Conservation (phyloP, 2,329 filamentous ascomycete genomes). For the Penicillium expansum region DNA sequence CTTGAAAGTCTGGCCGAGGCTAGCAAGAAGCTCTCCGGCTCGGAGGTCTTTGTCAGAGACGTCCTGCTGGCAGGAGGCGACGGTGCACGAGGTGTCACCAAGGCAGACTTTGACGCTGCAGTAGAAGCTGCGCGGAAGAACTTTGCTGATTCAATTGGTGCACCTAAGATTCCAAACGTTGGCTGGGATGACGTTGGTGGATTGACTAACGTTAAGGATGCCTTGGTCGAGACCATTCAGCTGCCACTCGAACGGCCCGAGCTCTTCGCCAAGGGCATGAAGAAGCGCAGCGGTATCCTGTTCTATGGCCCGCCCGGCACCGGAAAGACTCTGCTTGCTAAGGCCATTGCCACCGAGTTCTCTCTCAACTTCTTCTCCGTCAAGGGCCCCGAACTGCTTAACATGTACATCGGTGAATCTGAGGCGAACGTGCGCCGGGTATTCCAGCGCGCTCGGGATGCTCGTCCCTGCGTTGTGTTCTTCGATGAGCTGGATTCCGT, state of each 20-base stretch:
- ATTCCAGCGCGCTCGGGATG: constrained; percentile 97
- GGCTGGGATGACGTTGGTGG: constrained; percentile 96
- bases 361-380: constrained; percentile 99
- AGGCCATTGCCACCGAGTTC: constrained; percentile 98
- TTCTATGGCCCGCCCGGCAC: constrained; percentile 99
- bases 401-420: constrained; percentile 99
- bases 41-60: constrained; percentile 67
- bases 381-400: constrained; percentile 95
- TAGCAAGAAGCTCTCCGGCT: constrained; percentile 27
- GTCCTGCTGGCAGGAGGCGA: constrained; percentile 85
- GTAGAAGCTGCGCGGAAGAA: constrained; percentile 96
- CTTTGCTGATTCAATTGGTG: constrained; percentile 94
- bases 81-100: constrained; percentile 72
- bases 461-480: constrained; percentile 97
- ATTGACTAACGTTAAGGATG: constrained; percentile 89
- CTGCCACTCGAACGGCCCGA: constrained; percentile 87
- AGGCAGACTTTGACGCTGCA: constrained; percentile 83
- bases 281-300: constrained; percentile 96
- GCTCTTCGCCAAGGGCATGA: constrained; percentile 94
- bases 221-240: constrained; percentile 95
- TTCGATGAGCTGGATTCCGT: constrained; percentile 97
- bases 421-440: constrained; percentile 99
- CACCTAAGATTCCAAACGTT: constrained; percentile 96
- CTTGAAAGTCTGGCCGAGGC: constrained; percentile 66
- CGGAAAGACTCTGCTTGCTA: constrained; percentile 98